These are phyloP conservation scores for Papiliotrema laurentii DNA, from an alignment of 1,284 basidiomycete species.

Conservation along the genomic window DNA sequence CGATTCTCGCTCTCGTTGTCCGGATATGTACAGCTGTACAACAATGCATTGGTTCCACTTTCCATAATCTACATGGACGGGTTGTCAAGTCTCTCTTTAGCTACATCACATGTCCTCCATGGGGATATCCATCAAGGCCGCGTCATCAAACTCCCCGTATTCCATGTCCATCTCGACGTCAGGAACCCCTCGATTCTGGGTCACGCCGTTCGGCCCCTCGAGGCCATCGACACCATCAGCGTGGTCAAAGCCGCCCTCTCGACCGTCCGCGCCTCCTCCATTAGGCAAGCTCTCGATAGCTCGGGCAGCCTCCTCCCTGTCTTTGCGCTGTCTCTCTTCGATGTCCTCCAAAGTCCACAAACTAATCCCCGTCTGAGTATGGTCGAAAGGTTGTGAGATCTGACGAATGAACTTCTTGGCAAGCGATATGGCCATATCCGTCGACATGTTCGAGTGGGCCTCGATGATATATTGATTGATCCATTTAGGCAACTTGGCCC, in stretches of 20 bases:
- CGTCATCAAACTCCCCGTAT: conserved; percentile 34
- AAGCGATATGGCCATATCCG: conserved; percentile 94
- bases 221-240: conserved; percentile 5
- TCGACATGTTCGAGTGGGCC: conserved; percentile 92
- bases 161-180: conserved; percentile 25
- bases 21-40: conserved; percentile 1
- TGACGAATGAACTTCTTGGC: conserved; percentile 96
- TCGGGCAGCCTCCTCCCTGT: conserved; percentile 33
- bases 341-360: conserved; percentile 69
- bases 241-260: conserved; percentile 1
- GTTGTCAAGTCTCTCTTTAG: neutral
- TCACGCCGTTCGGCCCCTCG: conserved; percentile 4
- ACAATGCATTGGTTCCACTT: neutral
- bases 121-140: conserved; percentile 34
- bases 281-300: conserved; percentile 15
- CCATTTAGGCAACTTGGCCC: conserved; percentile 95
- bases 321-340: conserved; percentile 39
- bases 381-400: conserved; percentile 94
- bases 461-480: conserved; percentile 99
- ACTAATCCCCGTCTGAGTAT: conserved; percentile 89
- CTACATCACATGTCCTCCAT: conserved; percentile 7
- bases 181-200: neutral
- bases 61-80: neutral
- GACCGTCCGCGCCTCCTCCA: conserved; percentile 6
- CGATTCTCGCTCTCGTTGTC: neutral